Evolutionary conservation across 2,329 filamentous ascomycete genomes (phyloP).

Genomic region (Mycosphaerelloides madeirae): DNA sequence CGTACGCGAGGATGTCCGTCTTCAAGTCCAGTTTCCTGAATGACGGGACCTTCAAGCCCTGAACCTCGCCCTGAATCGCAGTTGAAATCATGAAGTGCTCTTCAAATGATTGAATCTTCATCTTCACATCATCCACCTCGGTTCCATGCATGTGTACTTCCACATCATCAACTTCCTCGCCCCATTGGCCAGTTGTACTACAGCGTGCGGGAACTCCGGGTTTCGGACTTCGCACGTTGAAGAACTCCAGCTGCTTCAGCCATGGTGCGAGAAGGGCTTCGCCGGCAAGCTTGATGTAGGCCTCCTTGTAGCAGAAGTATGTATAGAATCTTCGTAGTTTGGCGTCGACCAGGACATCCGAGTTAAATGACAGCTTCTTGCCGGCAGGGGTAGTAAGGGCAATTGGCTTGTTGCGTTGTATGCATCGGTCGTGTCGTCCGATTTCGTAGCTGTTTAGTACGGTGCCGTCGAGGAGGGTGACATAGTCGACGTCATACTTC

Average conservation of each 20-base stretch:
- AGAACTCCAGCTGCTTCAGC: conserved; percentile 67
- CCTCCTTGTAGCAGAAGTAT: conserved; percentile 74
- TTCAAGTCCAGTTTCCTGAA: conserved; percentile 30
- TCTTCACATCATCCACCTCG: conserved; percentile 48
- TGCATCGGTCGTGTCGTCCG: conserved; percentile 42
- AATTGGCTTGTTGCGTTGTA: conserved; percentile 36
- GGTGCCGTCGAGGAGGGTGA: conserved; percentile 44
- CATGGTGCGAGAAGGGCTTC: conserved; percentile 70
- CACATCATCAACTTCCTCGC: conserved; percentile 44
- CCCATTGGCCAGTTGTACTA: conserved; percentile 43
- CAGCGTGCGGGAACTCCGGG: conserved; percentile 40
- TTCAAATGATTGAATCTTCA: conserved; percentile 57
- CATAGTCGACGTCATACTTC: conserved; percentile 48
- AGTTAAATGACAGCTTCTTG: conserved; percentile 36
- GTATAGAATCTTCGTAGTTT: conserved; percentile 70
- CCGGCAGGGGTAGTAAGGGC: conserved; percentile 34
- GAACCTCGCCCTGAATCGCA: conserved; percentile 40
- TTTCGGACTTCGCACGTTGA: conserved; percentile 55
- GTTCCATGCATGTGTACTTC: conserved; percentile 48
- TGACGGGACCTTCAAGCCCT: conserved; percentile 27
- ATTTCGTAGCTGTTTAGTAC: conserved; percentile 37
- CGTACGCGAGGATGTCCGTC: conserved; percentile 27
- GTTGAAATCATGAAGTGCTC: conserved; percentile 56
- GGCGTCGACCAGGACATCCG: conserved; percentile 50
- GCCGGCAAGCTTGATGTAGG: conserved; percentile 78